Conservation (phyloP, 805 yeast genomes). For the Wickerhamomyces bovis region DNA sequence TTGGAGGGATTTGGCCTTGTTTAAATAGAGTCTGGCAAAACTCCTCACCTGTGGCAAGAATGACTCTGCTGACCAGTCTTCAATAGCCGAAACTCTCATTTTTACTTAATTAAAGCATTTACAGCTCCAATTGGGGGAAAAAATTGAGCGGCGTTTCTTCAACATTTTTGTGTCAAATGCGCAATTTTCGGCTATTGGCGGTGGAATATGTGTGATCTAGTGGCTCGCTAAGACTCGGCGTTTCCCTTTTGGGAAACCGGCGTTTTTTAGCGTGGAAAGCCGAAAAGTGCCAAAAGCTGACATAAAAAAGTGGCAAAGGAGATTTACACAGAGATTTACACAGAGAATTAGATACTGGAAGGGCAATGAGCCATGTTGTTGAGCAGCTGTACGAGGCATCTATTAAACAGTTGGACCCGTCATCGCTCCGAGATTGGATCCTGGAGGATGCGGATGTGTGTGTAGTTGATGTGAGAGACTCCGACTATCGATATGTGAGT, state of each 20-base stretch:
- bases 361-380: neutral
- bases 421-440: neutral
- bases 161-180: slow-evolving; percentile 6
- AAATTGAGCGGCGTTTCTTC: slow-evolving; percentile 2
- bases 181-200: slow-evolving; percentile 4
- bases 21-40: neutral
- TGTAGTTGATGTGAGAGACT: slow-evolving; percentile 6
- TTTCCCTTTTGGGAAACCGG: neutral
- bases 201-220: too few species aligned
- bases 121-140: too few species aligned
- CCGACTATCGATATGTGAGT: slow-evolving; percentile 4
- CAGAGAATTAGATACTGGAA: neutral
- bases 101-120: too few species aligned
- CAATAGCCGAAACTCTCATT: neutral
- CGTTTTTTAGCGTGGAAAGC: neutral
- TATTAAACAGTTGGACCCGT: neutral
- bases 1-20: neutral
- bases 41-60: neutral
- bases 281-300: neutral
- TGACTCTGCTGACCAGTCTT: neutral
- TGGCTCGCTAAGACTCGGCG: neutral
- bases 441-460: neutral
- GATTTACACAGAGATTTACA: neutral
- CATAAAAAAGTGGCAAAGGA: neutral
- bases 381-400: neutral